Conservation (phyloP, 225 moss, liverwort and hornwort species). For the Polytrichum formosum region DNA sequence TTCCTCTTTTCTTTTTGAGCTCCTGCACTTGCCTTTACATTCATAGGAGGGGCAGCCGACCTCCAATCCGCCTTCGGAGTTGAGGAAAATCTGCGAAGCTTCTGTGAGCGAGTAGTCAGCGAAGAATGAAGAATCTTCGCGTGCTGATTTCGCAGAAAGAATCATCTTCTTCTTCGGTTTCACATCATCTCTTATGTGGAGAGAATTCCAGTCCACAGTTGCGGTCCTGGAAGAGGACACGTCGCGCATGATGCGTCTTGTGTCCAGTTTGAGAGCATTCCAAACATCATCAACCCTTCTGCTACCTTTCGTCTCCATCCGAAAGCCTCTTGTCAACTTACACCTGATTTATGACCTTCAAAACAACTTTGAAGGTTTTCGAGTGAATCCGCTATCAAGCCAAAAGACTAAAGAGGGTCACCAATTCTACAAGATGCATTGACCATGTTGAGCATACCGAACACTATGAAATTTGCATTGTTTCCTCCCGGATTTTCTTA, state of each 20-base stretch:
- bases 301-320: constrained; percentile 32
- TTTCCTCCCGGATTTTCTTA: no score
- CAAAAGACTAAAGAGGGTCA: no score
- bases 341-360: no score
- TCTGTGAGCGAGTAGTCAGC: constrained; percentile 57
- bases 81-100: constrained; percentile 51
- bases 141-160: not conserved
- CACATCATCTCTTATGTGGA: constrained; percentile 51
- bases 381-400: no score
- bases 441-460: no score
- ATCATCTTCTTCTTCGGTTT: constrained; percentile 46
- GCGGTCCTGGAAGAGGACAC: constrained; percentile 23
- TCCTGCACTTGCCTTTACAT: constrained; percentile 30
- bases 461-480: no score
- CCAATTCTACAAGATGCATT: no score
- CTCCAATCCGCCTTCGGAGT: constrained; percentile 51
- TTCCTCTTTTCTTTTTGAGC: constrained; percentile 11
- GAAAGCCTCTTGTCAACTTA: no score
- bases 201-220: constrained; percentile 51
- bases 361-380: no score
- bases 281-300: constrained; percentile 43
- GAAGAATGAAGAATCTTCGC: constrained; percentile 24
- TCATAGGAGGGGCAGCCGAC: constrained; percentile 55
- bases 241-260: constrained; percentile 18
- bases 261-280: constrained; percentile 46